Base-by-base conservation (phyloP, 441 rosid species). In the Pelargonium fulgidum region DNA sequence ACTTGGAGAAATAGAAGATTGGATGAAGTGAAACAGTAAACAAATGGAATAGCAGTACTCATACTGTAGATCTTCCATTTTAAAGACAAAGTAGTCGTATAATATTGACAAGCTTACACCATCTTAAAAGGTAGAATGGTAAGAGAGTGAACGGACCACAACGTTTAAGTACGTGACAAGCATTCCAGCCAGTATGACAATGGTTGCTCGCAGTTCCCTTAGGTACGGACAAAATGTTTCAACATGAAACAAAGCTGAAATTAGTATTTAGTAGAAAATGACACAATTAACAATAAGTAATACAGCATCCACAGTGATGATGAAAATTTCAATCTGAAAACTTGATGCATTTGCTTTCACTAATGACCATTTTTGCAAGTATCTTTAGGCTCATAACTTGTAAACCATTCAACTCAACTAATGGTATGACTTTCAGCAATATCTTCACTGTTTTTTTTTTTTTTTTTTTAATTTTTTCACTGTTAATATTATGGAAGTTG, bases 151-250 rank as follows among this genome's bases (percentile, higher is more conserved):
- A 87, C 94, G 72, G 72, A 94, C 99, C 98, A 94, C 72, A 81
- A 94, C 78, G 76, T 87, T 89, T 73, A 90, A 76, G 79, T 90
- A 92, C 42, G 98, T 92, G 71, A 82, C 75, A 66, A 94, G 84
- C 99, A 94, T 94, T 83, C 99, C 98, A 70, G 86, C 90, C 80
- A 94, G 69, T 78, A 94, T 82, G 70, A 85, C 29, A 54, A 89
- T 80, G 79, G 81, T 86, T 13, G 75, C 77, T 75, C 93, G 85
- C 74, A 94, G 80, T 70, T 90, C 91, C 88, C 99, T 94, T 71
- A 62, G 59, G 72, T 42, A 73, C 41, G 76, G 72, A 59, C 24
- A 59, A 70, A 67, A 68, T 47, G 45, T 68, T 11, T 19, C 22
- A 9, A 48, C 54, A 48, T 48, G 62, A 24, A 71, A 29, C 68